Evolutionary conservation across 2,329 filamentous ascomycete species (phyloP), one percentile per base, ranked within the genome.

Genomic region (Torrubiella hemipterigena): DNA sequence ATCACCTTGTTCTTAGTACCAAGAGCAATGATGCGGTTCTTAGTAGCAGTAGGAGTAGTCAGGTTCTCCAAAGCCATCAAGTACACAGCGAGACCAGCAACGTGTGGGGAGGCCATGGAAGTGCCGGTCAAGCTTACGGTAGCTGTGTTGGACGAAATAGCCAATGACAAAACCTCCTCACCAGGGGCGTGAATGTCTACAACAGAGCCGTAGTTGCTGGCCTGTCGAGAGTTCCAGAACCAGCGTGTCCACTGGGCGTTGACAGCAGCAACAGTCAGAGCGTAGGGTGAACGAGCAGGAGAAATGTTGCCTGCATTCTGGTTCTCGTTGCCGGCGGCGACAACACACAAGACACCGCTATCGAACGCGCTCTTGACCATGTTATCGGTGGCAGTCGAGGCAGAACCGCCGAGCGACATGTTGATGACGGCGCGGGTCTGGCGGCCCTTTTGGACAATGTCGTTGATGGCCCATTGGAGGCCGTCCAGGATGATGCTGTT

Each of bases 21-120:
- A 6, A 34, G 19, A 14, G 9, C 20, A 13, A 30, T 27, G 13
- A 34, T 17, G 16, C 21, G 25, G 7, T 30, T 18, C 13, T 27
- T 30, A 34, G 15, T n/a, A 16, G 22, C 9, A 13, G 9, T 10
- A 27, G 27, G 15, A 18, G 14, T 22, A 11, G 25, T 17, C 21
- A 27, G n/a, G 6, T 22, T 7, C 32, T 67, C 50, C 11, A 70
- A 52, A 9, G 56, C 57, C 33, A 75, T 54, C 26, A 56, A 48
- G 46, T 63, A 63, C 11, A 59, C 49, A 14, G 41, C 69, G 16
- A 80, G 55, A 17, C 75, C 76, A 20, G 66, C 60, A 36, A 79
- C 58, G 46, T 78, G 73, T 2, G 75, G 75, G 4, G 61, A 54
- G 5, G 74, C 70, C 73, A 78, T 78, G n/a, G 65, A 73, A 9